phyloP scores from a whole-genome alignment of 192 early-diverging fungal genomes.

The Entomortierella chlamydospora region DNA sequence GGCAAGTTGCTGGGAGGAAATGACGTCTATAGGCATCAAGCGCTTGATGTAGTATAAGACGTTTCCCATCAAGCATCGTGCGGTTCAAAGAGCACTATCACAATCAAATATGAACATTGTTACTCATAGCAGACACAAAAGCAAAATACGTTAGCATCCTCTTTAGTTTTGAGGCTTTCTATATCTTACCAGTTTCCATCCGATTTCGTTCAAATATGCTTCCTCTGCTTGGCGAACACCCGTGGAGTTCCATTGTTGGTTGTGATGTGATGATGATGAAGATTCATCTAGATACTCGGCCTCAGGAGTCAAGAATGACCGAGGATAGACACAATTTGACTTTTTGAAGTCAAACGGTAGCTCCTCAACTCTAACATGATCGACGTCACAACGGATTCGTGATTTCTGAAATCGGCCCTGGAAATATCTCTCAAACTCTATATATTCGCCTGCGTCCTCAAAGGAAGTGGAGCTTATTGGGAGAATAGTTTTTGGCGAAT shows the following conservation, averaged over 20 bases:
- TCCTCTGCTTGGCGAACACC: slow-evolving; percentile 62
- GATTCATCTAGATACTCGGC: background rate
- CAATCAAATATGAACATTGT: background rate
- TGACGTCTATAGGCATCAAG: slow-evolving; percentile 61
- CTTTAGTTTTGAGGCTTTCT: background rate
- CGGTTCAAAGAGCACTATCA: slow-evolving; percentile 58
- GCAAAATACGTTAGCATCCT: background rate
- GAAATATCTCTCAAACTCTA: slow-evolving; percentile 54
- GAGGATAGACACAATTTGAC: slow-evolving; percentile 67
- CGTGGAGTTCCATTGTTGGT: slow-evolving; percentile 37
- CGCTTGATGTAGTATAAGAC: slow-evolving; percentile 61
- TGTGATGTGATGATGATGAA: background rate
- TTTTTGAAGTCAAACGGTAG: slow-evolving; percentile 60
- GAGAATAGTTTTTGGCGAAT: background rate
- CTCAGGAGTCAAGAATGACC: slow-evolving; percentile 41
- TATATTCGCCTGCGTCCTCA: background rate
- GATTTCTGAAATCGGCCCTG: slow-evolving; percentile 48
- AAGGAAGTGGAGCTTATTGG: background rate
- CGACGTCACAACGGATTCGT: slow-evolving; percentile 62
- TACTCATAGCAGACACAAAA: background rate
- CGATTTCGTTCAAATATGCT: slow-evolving; percentile 62
- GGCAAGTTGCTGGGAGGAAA: slow-evolving; percentile 29
- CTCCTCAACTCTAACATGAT: slow-evolving; percentile 56
- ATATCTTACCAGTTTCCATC: slow-evolving; percentile 74
- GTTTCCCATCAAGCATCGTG: slow-evolving; percentile 51